Base-by-base conservation (phyloP, 345 rosid species). In the Ceriops tagal region DNA sequence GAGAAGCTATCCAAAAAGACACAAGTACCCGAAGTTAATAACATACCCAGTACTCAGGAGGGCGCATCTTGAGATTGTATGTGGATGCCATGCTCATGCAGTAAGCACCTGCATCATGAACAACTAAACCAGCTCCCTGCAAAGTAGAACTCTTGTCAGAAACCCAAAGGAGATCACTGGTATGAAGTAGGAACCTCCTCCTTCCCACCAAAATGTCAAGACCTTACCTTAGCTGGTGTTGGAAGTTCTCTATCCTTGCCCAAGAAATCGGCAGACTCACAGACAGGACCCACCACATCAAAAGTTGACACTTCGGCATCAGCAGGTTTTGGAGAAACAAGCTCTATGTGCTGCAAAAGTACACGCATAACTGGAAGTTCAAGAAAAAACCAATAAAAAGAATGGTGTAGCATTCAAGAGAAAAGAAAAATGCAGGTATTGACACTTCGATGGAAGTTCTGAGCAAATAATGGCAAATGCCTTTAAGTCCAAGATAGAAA, bases 11-110 rank as follows among this genome's bases (percentile, higher is more conserved):
- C 26, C 20, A 31, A 37, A 8, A 34, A 6, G 37, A 34, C 8
- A 32, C 1, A 10, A 27, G 57, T 43, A 27, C 28, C 3, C 30
- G 18, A 31, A 64, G 64, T 28, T 28, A 28, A 27, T 43, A 27
- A 18, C 57, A 55, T 95, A 95, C 99, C 99, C 98, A 95, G 83
- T 92, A 92, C 82, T 92, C 98, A 0, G 99, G 93, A 75, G 98
- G 99, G 26, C 98, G 98, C 97, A 95, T 92, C 85, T 95, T 95
- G 75, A 95, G 93, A 77, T 95, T 95, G 90, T 95, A 95, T 55
- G 97, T 90, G 2, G 99, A 95, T 47, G 99, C 98, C 99, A 95
- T 95, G 81, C 99, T 95, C 99, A 95, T 95, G 87, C 99, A 92
- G 74, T 95, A 95, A 32, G 98, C 99, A 56, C 99, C 99, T 4